phyloP scores from a whole-genome alignment of 1,284 basidiomycete species.

The Quambalaria eucalypti region DNA sequence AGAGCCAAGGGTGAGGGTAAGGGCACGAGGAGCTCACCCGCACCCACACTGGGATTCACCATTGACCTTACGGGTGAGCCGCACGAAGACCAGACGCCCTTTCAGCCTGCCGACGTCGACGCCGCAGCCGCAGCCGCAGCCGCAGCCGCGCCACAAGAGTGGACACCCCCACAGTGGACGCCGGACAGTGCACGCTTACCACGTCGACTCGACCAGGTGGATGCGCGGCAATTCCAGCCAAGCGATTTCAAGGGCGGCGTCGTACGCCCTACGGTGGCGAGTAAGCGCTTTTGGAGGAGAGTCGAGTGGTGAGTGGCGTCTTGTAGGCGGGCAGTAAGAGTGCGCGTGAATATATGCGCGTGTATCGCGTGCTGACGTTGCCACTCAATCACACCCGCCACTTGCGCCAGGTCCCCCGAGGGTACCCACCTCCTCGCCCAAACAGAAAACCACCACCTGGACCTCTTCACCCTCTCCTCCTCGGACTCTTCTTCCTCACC shows the following conservation, averaged over 20 bases:
- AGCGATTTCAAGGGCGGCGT: background rate
- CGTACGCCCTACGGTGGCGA: background rate
- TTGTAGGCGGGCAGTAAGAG: no score
- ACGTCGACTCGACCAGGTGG: background rate
- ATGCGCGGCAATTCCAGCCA: background rate
- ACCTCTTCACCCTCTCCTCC: slow-evolving; percentile 8
- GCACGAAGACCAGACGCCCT: no score
- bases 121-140: no score
- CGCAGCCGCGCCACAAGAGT: no score
- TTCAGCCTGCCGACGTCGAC: no score
- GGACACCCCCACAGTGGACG: no score
- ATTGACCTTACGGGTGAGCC: no score
- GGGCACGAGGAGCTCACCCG: no score
- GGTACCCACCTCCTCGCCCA: slow-evolving; percentile 21
- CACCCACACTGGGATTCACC: no score
- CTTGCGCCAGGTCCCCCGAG: slow-evolving; percentile 22
- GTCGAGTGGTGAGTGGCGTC: background rate
- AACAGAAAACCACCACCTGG: slow-evolving; percentile 21
- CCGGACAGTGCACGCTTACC: no score
- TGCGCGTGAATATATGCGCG: background rate
- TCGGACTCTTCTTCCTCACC: background rate
- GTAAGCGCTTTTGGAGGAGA: background rate
- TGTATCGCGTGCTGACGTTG: background rate
- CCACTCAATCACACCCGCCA: background rate
- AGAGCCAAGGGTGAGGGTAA: no score